phyloP scores from a whole-genome alignment of 306 rosid species.

The Sicyos edulis region DNA sequence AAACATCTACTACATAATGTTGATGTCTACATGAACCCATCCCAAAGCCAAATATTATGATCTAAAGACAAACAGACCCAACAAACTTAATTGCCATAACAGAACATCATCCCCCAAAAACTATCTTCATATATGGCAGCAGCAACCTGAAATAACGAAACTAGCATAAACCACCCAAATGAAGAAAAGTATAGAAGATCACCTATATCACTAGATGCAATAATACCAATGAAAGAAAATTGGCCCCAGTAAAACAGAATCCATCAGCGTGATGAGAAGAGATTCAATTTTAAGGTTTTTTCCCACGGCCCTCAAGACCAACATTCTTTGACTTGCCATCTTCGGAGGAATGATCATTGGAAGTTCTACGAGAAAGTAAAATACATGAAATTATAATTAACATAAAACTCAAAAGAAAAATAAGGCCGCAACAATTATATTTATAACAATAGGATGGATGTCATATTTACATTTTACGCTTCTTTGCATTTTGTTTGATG shows the following conservation, averaged over 20 bases:
- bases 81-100: slow-evolving; percentile 96
- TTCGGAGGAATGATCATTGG: slow-evolving; percentile 58
- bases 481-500: slow-evolving; percentile 88
- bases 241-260: slow-evolving; percentile 30
- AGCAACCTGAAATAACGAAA: slow-evolving; percentile 79
- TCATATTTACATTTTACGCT: slow-evolving; percentile 57
- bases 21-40: slow-evolving; percentile 39
- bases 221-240: slow-evolving; percentile 45
- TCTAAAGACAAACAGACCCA: slow-evolving; percentile 47
- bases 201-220: slow-evolving; percentile 44
- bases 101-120: slow-evolving; percentile 64
- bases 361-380: slow-evolving; percentile 34
- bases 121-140: slow-evolving; percentile 64
- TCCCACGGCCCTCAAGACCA: slow-evolving; percentile 51
- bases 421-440: slow-evolving; percentile 9
- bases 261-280: slow-evolving; percentile 33
- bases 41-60: slow-evolving; percentile 39
- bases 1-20: slow-evolving; percentile 21
- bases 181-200: slow-evolving; percentile 30
- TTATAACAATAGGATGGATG: slow-evolving; percentile 17
- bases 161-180: slow-evolving; percentile 44
- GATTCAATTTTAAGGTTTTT: slow-evolving; percentile 44
- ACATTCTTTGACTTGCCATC: slow-evolving; percentile 49
- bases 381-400: slow-evolving; percentile 10
- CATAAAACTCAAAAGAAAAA: not conserved